phyloP scores from a whole-genome alignment of 2,329 filamentous ascomycete species.

The Scedosporium apiospermum region DNA sequence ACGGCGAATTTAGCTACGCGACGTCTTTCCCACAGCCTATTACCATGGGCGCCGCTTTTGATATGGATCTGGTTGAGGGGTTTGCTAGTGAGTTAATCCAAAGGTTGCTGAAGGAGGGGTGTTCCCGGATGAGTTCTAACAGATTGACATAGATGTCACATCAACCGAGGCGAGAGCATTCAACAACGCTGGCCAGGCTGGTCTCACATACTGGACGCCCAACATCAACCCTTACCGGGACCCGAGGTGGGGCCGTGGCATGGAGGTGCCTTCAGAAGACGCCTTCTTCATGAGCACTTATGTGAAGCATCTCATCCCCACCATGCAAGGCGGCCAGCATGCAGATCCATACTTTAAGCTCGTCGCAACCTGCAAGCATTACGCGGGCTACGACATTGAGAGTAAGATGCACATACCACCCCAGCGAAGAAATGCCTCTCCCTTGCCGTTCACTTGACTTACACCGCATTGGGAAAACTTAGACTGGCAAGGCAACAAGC shows the following conservation, averaged over 20 bases:
- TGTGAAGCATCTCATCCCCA: constrained; percentile 41
- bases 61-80: constrained; percentile 46
- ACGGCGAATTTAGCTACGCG: constrained; percentile 46
- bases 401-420: constrained; percentile 2
- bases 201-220: constrained; percentile 54
- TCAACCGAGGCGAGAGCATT: constrained; percentile 56
- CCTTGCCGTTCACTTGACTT: neutral
- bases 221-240: constrained; percentile 59
- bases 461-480: neutral
- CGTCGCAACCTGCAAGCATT: constrained; percentile 51
- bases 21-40: constrained; percentile 60
- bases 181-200: constrained; percentile 46
- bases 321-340: constrained; percentile 31
- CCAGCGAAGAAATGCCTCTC: neutral
- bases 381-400: constrained; percentile 48
- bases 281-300: constrained; percentile 39
- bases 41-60: constrained; percentile 51
- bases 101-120: no score
- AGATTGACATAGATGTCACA: constrained; percentile 43
- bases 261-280: constrained; percentile 52
- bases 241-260: constrained; percentile 52
- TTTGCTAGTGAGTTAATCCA: neutral
- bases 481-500: constrained; percentile 26
- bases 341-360: constrained; percentile 22
- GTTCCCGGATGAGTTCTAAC: neutral